A percentile compares a stretch with the other conserved stretches of the same genome.
Evolutionary conservation across 2,329 filamentous ascomycete species (phyloP).

Genomic region (Colletotrichum viniferum): DNA sequence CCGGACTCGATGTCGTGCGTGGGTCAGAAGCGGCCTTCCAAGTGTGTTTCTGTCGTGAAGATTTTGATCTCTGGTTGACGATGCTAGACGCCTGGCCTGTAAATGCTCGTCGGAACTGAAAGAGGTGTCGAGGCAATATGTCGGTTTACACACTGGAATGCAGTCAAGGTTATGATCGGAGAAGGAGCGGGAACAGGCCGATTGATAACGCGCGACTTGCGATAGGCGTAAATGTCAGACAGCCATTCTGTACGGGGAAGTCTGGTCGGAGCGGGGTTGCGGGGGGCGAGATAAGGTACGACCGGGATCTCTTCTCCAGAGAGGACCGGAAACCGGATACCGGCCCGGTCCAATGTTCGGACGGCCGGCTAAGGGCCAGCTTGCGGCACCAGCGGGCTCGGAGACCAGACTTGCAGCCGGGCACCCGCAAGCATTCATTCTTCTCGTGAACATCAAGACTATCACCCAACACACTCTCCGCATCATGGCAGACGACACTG

Average conservation of each 20-base stretch:
- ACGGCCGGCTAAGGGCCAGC: background rate
- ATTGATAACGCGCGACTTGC: constrained; percentile 5
- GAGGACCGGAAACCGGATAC: constrained; percentile 15
- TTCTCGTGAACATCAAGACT: background rate
- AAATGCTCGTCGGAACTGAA: background rate
- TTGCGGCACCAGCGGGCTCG: background rate
- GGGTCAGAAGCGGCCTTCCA: background rate
- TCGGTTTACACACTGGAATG: background rate
- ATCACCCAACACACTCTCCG: background rate
- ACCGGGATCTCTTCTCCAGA: constrained; percentile 9
- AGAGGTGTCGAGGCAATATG: background rate
- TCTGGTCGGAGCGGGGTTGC: constrained; percentile 11
- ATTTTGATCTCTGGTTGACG: background rate
- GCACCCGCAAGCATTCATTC: background rate
- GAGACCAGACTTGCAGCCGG: background rate
- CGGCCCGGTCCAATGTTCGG: constrained; percentile 13
- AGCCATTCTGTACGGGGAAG: background rate
- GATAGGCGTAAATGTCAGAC: constrained; percentile 13
- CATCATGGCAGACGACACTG: background rate
- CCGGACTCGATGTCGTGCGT: background rate
- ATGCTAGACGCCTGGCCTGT: background rate
- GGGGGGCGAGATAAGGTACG: constrained; percentile 12
- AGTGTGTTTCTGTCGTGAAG: background rate
- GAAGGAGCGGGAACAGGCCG: background rate
- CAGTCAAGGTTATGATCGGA: background rate